A percentile compares a stretch with the other conserved stretches of the same genome.
Evolutionary conservation across 352 stramenopile genomes (phyloP).

Genomic region (Globisporangium uncinulatum): DNA sequence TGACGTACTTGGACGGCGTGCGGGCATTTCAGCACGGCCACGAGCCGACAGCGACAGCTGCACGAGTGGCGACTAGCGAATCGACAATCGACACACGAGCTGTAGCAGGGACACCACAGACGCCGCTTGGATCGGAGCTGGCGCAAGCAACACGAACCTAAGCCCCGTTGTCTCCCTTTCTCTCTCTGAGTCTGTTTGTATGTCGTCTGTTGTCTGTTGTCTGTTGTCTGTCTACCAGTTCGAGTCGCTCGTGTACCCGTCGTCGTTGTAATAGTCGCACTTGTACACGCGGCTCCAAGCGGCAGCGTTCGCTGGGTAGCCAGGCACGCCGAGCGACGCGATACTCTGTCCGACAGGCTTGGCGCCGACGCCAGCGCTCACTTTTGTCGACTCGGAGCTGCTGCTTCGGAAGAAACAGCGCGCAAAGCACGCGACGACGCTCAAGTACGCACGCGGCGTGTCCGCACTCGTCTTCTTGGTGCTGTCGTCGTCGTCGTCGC

Average conservation of each 20-base stretch:
- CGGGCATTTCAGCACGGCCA: constrained; percentile 30
- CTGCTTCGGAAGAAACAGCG: constrained; percentile 15
- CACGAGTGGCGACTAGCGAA: background rate
- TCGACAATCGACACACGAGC: background rate
- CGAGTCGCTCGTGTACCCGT: constrained; percentile 28
- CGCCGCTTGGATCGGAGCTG: background rate
- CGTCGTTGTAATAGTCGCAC: constrained; percentile 53
- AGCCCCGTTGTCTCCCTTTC: background rate
- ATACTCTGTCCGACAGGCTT: constrained; percentile 12
- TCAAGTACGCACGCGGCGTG: constrained; percentile 2
- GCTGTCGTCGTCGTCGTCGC: constrained; percentile 13
- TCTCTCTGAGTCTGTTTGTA: background rate
- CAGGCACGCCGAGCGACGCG: constrained; percentile 33
- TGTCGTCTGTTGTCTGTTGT: background rate
- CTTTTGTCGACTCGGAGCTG: background rate
- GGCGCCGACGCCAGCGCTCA: background rate
- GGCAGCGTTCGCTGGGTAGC: constrained; percentile 31
- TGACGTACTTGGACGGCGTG: constrained; percentile 60
- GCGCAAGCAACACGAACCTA: background rate
- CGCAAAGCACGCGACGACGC: constrained; percentile 28
- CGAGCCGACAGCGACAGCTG: background rate
- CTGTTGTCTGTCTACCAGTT: constrained; percentile 10
- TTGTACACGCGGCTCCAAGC: constrained; percentile 37
- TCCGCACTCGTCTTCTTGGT: constrained; percentile 3
- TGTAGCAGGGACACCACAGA: background rate